Evolutionary conservation across 2,329 filamentous ascomycete species (phyloP), one percentile per base, ranked within the genome.

Genomic region (Hymenoscyphus linearis): DNA sequence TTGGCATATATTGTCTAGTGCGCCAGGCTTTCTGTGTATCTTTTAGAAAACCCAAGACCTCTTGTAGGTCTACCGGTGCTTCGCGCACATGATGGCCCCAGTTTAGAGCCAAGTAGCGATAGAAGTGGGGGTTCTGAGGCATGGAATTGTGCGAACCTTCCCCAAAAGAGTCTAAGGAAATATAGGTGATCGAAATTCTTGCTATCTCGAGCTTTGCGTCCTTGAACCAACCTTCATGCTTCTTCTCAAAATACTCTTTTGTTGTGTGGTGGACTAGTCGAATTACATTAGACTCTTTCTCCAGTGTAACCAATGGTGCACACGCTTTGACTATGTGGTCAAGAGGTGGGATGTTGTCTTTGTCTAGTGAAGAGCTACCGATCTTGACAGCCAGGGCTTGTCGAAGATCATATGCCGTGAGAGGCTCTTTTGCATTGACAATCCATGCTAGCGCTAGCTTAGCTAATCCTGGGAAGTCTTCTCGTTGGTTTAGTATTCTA

Each of bases 311-410:
- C 40, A 73, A 60, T 4, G 69, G 69, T 40, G 60, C 65, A 47
- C 71, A 74, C 5, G 67, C 62, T 36, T 62, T 63, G 4, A 67
- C 52, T 18, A 68, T 64, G 22, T 64, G 58, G 60, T 65, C 63
- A 25, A 66, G 54, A 1, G 66, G 44, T 57, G 73, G 63, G 0
- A 79, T n/a, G 22, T 76, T 75, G 0, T 77, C 71, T 53, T 71
- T 27, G 3, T 79, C 73, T 13, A 80, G 56, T 1, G 68, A 59
- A 0, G 56, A 0, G 1, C 66, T 50, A 0, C 63, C 71, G 1
- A 57, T 1, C 36, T 77, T 72, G 0, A 78, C 66, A 0, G 75
- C 78, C 16, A 82, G 71, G 0, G 78, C 78, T 62, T 80, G 73
- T 55, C 73, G 72, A 5, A 81, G 70, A 60, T 81, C 77, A 0